Percentiles rank a stretch among this genome's conserved stretches.
Conservation (phyloP, 75 land plant species). For the Pinus tabuliformis region DNA sequence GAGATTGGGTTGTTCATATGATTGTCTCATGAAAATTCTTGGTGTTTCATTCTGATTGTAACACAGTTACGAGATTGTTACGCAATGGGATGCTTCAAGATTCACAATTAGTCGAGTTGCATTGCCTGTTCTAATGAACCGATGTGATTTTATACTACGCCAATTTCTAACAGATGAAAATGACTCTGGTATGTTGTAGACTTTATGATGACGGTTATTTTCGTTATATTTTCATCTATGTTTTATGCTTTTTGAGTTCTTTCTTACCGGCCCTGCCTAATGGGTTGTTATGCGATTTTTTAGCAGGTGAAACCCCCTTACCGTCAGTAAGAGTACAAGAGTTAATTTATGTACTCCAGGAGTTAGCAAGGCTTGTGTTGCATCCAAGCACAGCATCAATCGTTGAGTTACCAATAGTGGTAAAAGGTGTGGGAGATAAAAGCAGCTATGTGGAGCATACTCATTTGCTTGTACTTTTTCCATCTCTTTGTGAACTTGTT, state of each 20-base stretch:
- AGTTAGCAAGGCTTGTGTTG: constrained; percentile 66
- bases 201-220: not conserved
- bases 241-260: not conserved
- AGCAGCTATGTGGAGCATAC: constrained; percentile 27
- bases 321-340: constrained; percentile 76
- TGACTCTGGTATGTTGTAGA: constrained; percentile 45
- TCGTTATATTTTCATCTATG: not conserved
- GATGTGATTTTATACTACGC: constrained; percentile 72
- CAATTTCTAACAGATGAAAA: constrained; percentile 76
- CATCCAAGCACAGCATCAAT: constrained; percentile 60
- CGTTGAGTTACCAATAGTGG: constrained; percentile 28
- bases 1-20: not conserved
- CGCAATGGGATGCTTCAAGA: constrained; percentile 40
- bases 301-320: constrained; percentile 63
- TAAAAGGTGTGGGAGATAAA: constrained; percentile 24
- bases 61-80: constrained; percentile 13
- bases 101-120: constrained; percentile 76
- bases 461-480: constrained; percentile 71
- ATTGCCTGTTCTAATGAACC: constrained; percentile 50
- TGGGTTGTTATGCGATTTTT: not conserved
- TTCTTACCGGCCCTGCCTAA: not conserved
- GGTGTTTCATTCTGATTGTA: constrained; percentile 4
- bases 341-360: constrained; percentile 61
- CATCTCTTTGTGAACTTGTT: constrained; percentile 79
- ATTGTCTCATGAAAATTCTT: not conserved